phyloP scores from a whole-genome alignment of 2,329 filamentous ascomycete species.

The Eutypa lata region DNA sequence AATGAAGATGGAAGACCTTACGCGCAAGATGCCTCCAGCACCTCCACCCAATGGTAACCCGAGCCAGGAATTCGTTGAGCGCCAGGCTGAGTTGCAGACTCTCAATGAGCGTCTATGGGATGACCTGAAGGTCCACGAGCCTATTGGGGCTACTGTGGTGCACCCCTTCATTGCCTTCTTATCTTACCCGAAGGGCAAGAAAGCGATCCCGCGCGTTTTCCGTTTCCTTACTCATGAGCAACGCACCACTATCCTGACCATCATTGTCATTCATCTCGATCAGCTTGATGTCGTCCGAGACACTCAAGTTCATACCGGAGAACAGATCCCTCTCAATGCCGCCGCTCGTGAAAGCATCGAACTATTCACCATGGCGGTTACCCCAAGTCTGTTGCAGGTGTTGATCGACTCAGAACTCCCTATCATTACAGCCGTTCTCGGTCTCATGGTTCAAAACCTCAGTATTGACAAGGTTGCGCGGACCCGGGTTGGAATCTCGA shows the following conservation, averaged over 20 bases:
- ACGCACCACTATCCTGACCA: conserved; percentile 89
- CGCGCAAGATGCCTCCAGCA: conserved; percentile 75
- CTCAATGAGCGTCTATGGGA: conserved; percentile 82
- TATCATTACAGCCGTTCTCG: conserved; percentile 86
- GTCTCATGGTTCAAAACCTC: conserved; percentile 75
- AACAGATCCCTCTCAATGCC: conserved; percentile 66
- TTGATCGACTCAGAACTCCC: conserved; percentile 87
- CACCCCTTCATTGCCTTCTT: conserved; percentile 97
- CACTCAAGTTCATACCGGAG: conserved; percentile 70
- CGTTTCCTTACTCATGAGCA: conserved; percentile 89
- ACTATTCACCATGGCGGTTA: conserved; percentile 81
- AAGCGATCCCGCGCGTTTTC: conserved; percentile 91
- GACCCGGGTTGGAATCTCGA: conserved; percentile 82
- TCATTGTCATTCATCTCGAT: conserved; percentile 92
- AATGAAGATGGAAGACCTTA: conserved; percentile 93
- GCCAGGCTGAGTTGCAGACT: conserved; percentile 79
- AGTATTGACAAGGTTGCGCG: conserved; percentile 82
- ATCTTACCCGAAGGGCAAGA: conserved; percentile 93
- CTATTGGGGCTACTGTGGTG: conserved; percentile 70
- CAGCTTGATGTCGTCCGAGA: conserved; percentile 84
- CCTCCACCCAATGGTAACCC: conserved; percentile 55
- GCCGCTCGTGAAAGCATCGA: conserved; percentile 88
- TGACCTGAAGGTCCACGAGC: conserved; percentile 87
- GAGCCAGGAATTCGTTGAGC: conserved; percentile 67
- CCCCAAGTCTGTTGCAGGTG: conserved; percentile 85